These are phyloP conservation scores for Phytophthora sp. DNA, from an alignment of 352 stramenopile species.

Conservation along the genomic window DNA sequence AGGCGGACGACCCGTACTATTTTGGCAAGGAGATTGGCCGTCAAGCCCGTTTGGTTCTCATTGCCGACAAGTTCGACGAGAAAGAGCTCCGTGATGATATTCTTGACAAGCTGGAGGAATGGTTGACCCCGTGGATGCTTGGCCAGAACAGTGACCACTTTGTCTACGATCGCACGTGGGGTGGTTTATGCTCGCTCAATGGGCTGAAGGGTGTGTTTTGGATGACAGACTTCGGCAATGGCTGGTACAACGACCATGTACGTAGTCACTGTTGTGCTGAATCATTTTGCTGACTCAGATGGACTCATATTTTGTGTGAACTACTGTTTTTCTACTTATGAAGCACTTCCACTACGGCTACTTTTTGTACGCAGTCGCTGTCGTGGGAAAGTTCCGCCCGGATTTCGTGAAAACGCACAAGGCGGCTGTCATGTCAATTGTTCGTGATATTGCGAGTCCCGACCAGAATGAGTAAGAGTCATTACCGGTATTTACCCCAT, in stretches of 20 bases:
- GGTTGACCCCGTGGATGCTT: constrained; percentile 81
- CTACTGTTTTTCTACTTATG: constrained; percentile 3
- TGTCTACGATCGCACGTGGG: constrained; percentile 94
- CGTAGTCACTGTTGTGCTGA: constrained; percentile 22
- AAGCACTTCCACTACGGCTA: constrained; percentile 98
- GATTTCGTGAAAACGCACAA: constrained; percentile 76
- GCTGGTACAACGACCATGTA: constrained; percentile 91
- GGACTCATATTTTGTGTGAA: constrained; percentile 14
- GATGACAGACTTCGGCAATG: constrained; percentile 95
- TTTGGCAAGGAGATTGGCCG: constrained; percentile 89
- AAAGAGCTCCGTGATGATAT: constrained; percentile 55
- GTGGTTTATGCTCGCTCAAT: constrained; percentile 91
- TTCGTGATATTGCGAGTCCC: constrained; percentile 78
- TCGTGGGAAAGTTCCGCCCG: constrained; percentile 81
- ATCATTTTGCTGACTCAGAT: neutral
- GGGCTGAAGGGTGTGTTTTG: constrained; percentile 90
- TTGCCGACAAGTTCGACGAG: constrained; percentile 77
- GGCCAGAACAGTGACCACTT: constrained; percentile 84
- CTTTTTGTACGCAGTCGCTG: constrained; percentile 85
- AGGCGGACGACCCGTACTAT: constrained; percentile 78
- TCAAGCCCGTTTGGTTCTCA: constrained; percentile 78
- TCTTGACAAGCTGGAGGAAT: constrained; percentile 68
- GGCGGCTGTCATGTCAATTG: constrained; percentile 73
- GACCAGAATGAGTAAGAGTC: constrained; percentile 72
- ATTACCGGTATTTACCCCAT: constrained; percentile 1